These are phyloP conservation scores for Termitomyces eurrhizus DNA, from an alignment of 768 basidiomycete species.

Conservation along the genomic window DNA sequence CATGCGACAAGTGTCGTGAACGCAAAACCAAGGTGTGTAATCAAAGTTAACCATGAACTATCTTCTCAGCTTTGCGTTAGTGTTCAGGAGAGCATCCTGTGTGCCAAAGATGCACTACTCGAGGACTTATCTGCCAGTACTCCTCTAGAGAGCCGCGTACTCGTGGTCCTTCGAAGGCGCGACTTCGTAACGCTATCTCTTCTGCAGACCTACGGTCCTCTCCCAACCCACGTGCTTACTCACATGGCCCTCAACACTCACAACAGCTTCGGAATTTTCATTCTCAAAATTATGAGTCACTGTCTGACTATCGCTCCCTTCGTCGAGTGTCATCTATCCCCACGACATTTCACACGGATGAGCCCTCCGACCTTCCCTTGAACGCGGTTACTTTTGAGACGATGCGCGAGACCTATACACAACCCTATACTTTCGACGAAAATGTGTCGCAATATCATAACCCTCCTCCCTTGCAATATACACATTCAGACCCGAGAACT, in stretches of 20 bases:
- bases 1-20: slow-evolving; percentile 55
- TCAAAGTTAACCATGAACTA: neutral
- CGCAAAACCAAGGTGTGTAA: slow-evolving; percentile 52
- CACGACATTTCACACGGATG: slow-evolving; percentile 7
- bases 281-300: slow-evolving; percentile 6
- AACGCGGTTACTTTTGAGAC: slow-evolving; percentile 6
- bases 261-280: slow-evolving; percentile 4
- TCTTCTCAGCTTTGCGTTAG: slow-evolving; percentile 23
- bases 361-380: slow-evolving; percentile 1
- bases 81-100: slow-evolving; percentile 56
- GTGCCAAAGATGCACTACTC: slow-evolving; percentile 45
- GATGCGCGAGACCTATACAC: slow-evolving; percentile 7
- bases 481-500: slow-evolving; percentile 6
- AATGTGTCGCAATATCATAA: neutral
- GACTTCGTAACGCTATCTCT: slow-evolving; percentile 24
- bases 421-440: slow-evolving; percentile 4
- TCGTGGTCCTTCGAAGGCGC: slow-evolving; percentile 27
- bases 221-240: slow-evolving; percentile 7
- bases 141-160: slow-evolving; percentile 34
- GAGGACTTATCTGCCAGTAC: slow-evolving; percentile 51
- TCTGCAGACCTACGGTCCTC: slow-evolving; percentile 19
- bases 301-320: slow-evolving; percentile 7
- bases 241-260: slow-evolving; percentile 8
- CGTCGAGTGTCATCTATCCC: slow-evolving; percentile 18
- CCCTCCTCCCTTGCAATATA: slow-evolving; percentile 7